Evolutionary conservation across 768 basidiomycete genomes (phyloP), one percentile per base, ranked within the genome.

Genomic region (Gautieria morchelliformis): DNA sequence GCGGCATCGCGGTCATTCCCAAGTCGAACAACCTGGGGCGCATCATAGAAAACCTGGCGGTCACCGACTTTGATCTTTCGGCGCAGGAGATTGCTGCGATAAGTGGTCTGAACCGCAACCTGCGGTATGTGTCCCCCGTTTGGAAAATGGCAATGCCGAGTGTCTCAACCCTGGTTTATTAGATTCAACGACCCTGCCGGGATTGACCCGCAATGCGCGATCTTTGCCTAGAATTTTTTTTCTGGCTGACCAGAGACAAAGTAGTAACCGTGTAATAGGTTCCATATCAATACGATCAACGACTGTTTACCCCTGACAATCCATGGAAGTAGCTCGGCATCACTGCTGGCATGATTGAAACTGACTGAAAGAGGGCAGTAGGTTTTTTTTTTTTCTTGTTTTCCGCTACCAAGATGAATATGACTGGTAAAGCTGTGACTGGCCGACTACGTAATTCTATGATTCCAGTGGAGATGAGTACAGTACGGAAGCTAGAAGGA

Each of bases 181-280:
- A 87, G 85, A 64, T 87, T 71, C 65, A 89, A 89, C 69, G 72
- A 90, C 68, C 88, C 88, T 8, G 77, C 68, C 39, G 80, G 79
- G 20, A 83, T 88, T 41, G 83, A 89, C 62, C 71, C 78, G 54
- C 76, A 81, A 37, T 65, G 89, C 58, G 78, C 72, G 7, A 87
- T 90, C 63, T 90, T 88, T 66, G 87, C 84, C 30, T 89, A 71
- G 77, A 60, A 32, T 33, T 22, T 7, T 15, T n/a, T 24, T 5
- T 14, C 27, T 27, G 30, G 22, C 47, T 50, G 52, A 41, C 50
- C 35, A 22, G 54, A 48, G 58, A 46, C 19, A 19, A 51, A 58
- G 44, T 35, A 33, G 56, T 42, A 61, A 12, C 42, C 14, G 42
- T 12, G n/a, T 52, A 45, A 60, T 60, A 41, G 27, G 5, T 3